These are phyloP conservation scores for Rhizoclosmatium globosum DNA, from an alignment of 192 early-diverging fungal species.

Conservation along the genomic window DNA sequence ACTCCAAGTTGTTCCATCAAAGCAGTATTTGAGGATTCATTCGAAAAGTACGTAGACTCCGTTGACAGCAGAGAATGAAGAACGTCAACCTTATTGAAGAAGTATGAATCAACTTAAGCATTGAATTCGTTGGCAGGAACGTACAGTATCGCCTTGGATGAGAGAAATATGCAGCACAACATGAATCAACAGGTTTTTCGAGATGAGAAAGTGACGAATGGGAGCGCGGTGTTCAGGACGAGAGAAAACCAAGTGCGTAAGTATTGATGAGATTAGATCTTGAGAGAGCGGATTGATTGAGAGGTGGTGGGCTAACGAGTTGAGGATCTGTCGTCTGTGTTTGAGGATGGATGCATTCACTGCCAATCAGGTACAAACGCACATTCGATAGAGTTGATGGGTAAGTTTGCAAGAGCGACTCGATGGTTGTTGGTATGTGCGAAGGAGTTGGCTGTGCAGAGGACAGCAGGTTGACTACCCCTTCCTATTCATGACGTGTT, in stretches of 20 bases:
- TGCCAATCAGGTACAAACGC: too few relatives aligned
- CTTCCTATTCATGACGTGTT: too few relatives aligned
- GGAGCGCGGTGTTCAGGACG: neutral
- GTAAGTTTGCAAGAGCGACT: too few relatives aligned
- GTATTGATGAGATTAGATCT: neutral
- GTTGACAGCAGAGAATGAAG: neutral
- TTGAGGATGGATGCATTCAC: too few relatives aligned
- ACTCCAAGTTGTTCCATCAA: constrained; percentile 1
- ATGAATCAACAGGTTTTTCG: neutral
- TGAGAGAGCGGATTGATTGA: neutral
- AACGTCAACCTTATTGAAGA: neutral
- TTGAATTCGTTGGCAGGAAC: neutral
- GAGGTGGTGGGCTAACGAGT: neutral
- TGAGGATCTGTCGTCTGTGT: too few relatives aligned
- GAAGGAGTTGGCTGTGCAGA: too few relatives aligned
- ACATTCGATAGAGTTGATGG: too few relatives aligned
- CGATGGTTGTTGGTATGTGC: too few relatives aligned
- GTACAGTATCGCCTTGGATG: neutral
- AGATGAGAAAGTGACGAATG: neutral
- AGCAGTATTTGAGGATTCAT: neutral
- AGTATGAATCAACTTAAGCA: neutral
- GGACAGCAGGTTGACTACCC: too few relatives aligned
- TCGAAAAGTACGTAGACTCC: neutral
- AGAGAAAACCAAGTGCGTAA: neutral
- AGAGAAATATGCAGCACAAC: neutral